Evolutionary conservation across 2,329 filamentous ascomycete genomes (phyloP).

Genomic region (Xylariaceae sp.): DNA sequence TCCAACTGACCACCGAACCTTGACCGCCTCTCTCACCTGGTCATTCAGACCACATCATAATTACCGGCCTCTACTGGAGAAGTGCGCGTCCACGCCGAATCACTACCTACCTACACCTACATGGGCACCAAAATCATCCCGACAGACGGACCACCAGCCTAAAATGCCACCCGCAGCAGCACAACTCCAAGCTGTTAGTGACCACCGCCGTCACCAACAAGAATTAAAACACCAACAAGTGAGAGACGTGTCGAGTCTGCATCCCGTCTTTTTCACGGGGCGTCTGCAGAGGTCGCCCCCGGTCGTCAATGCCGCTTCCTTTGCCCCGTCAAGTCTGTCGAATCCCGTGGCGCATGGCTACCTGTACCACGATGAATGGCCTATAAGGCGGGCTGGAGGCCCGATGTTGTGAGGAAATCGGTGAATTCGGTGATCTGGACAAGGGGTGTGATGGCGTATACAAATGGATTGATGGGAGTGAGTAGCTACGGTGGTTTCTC

Average conservation of each 20-base stretch:
- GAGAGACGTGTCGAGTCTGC: slow-evolving; percentile 53
- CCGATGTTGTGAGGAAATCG: slow-evolving; percentile 38
- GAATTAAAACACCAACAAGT: neutral
- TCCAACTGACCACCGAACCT: neutral
- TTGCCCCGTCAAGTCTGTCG: slow-evolving; percentile 15
- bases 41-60: too few relatives aligned
- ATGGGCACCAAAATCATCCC: neutral
- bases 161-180: slow-evolving; percentile 12
- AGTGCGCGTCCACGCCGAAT: too few relatives aligned
- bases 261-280: slow-evolving; percentile 74
- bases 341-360: slow-evolving; percentile 59
- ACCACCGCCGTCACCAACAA: slow-evolving; percentile 11
- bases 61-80: too few relatives aligned
- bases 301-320: slow-evolving; percentile 23
- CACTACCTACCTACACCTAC: too few relatives aligned
- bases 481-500: too few relatives aligned
- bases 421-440: neutral
- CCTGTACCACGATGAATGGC: slow-evolving; percentile 48
- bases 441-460: neutral
- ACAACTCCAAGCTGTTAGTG: slow-evolving; percentile 12
- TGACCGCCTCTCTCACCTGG: too few relatives aligned
- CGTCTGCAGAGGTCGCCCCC: slow-evolving; percentile 54
- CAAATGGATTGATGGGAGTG: neutral
- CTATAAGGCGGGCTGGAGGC: slow-evolving; percentile 26
- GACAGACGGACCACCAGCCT: neutral